Conservation (phyloP, 441 rosid genomes). For the Sinapis alba region DNA sequence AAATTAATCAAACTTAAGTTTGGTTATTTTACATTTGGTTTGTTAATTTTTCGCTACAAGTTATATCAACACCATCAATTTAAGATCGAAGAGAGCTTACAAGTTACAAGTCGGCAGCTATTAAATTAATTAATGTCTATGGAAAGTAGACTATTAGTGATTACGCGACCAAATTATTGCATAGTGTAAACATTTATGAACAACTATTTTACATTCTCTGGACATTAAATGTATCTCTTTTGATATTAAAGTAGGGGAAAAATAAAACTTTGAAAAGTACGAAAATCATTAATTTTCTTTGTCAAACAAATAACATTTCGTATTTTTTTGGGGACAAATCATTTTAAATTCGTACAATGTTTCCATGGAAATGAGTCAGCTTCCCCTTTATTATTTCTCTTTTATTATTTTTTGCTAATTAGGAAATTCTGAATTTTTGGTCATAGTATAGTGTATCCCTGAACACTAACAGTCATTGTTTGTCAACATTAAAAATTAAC, state of each 20-base stretch:
- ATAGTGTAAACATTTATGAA: conserved; percentile 14
- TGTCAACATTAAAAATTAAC: background rate
- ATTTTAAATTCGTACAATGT: conserved; percentile 29
- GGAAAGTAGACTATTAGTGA: conserved; percentile 10
- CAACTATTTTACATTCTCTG: conserved; percentile 9
- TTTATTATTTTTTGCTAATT: background rate
- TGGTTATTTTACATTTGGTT: background rate
- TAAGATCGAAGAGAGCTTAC: conserved; percentile 1
- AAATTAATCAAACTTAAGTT: conserved; percentile 5
- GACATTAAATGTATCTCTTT: conserved; percentile 20
- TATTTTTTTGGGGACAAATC: conserved; percentile 17
- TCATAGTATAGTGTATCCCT: background rate
- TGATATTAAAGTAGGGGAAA: background rate
- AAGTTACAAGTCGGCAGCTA: conserved; percentile 8
- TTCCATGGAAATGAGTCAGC: conserved; percentile 38
- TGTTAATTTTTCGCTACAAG: background rate
- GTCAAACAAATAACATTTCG: background rate
- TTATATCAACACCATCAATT: background rate
- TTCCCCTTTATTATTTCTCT: background rate
- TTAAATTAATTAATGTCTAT: conserved; percentile 15
- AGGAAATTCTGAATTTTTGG: background rate
- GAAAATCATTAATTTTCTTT: background rate
- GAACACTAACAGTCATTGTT: background rate
- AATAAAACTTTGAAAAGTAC: background rate
- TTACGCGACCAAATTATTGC: conserved; percentile 30